Evolutionary conservation across 345 rosid genomes (phyloP), one percentile per base, ranked within the genome.

Genomic region (Aquilaria sinensis): DNA sequence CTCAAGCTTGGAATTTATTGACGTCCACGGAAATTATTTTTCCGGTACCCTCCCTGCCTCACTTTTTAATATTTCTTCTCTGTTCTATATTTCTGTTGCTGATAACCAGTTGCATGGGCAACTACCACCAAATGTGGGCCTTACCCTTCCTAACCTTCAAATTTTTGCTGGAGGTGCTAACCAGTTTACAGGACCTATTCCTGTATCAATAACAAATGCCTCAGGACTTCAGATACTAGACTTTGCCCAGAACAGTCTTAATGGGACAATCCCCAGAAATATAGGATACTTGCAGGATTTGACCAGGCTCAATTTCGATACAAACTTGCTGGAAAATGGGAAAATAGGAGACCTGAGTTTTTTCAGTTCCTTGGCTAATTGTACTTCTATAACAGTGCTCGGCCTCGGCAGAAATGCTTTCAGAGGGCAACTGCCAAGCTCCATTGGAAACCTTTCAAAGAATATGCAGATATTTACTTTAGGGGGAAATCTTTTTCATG

Each of bases 391-490:
- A 9, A 3, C 58, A 31, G 75, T 67, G 23, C 45, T 73, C 43
- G 67, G 77, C 45, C 49, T 75, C 11, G 4, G 3, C 3, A 0
- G 4, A 9, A 75, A 72, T 57, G 0, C 2, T 2, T 70, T 75
- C 31, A 67, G 59, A 47, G 82, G 83, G 47, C 66, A 67, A 61
- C 12, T 75, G 61, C 80, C 75, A 0, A 59, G 31, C 41, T 64
- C 70, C 47, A 54, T 67, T 8, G 33, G 16, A 14, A 59, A 34
- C 33, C 47, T 59, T 23, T 34, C 63, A 59, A 15, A 57, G 6
- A 12, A 37, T 2, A 10, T 67, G 56, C 1, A 30, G 37, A 37
- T 1, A 1, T 31, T 69, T 1, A 61, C 72, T 23, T 0, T 62
- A 4, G 64, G 67, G 10, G 10, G 2, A 0, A 70, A 74, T 59